Evolutionary conservation across 148 eudicot species (phyloP), one percentile per base, ranked within the genome.

Genomic region (Chenopodium formosanum): DNA sequence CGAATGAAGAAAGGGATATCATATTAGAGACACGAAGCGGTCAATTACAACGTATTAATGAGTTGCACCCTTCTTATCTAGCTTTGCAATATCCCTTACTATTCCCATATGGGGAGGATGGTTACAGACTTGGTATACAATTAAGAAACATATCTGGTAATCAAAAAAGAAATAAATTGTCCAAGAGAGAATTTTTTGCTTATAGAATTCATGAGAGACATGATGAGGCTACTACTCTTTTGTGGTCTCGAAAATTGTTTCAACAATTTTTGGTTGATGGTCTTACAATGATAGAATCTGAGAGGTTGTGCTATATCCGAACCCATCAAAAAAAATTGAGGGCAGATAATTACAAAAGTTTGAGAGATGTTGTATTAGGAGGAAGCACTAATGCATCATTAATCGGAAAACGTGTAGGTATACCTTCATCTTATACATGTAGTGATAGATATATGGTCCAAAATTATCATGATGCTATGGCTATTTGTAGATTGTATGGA

Each of bases 381-480:
- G 34, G 60, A 47, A 2, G 25, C 20, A 27, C 29, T 4, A 25
- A 76, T 1, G 8, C 65, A 4, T 19, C 79, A 7, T 16, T 29
- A 0, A 12, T 34, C 0, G 79, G 80, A 1, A 67, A 46, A 47
- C 37, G 73, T 1, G 5, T 78, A 9, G 23, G 66, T 23, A 7
- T 78, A 10, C 73, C 80, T 16, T 66, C 80, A 16, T 65, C 73
- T 22, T 66, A 46, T 17, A 48, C 63, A 6, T 56, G 71, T 19
- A 52, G 71, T 20, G 56, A 31, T 8, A 37, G 72, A 64, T 78
- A 64, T 44, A 78, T 64, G 80, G 10, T 34, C 7, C 34, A 78
- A 4, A 78, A 78, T 65, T 78, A 78, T 34, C 58, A 40, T 2
- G 80, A 78, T 66, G 80, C 80, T 5, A 78, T 65, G 70, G 80